Base-by-base conservation (phyloP, 352 stramenopile species). In the Phytophthora colocasiae region DNA sequence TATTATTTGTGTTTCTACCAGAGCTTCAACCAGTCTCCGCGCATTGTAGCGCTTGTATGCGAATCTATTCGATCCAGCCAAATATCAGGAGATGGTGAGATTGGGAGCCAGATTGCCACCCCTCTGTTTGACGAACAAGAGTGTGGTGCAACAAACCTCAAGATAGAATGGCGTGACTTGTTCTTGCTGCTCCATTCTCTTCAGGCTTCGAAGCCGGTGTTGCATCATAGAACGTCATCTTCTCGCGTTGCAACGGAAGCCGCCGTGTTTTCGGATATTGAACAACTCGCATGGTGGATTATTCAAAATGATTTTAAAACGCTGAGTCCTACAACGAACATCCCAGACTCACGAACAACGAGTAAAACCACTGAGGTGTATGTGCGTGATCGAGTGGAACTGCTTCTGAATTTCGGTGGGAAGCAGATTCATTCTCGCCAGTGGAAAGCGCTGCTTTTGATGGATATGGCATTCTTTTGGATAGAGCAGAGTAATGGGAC, bases 391-490 rank as follows among this genome's bases (percentile, higher is more conserved):
- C 61, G 63, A 57, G 73, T 83, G 26, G 49, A 75, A 29, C 51
- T 77, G 4, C 46, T 91, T 15, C 53, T 93, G 5, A 79, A 75
- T 63, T 91, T 93, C 22, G 80, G 83, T n/a, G 82, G 86, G 19
- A 87, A 77, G 19, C 82, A 90, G 29, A 75, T 84, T 17, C 78
- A 93, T 52, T 66, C 77, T n/a, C 79, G 77, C 0, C 73, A 90
- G 58, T 95, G 85, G 85, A 95, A 95, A 67, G 85, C 83, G 4
- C 54, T 89, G 34, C 50, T 95, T 29, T 66, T 95, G 47, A 85
- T 93, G 66, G 83, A 95, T 58, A 72, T 92, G 26, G 72, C 80
- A 32, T 73, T 83, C n/a, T 82, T 71, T 36, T 95, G 85, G 85
- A 73, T 85, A 43, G 69, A 87, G 36, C 38, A 75, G 24, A 64